Conservation (phyloP, 805 yeast species). For the Myxozyma melibiosi region DNA sequence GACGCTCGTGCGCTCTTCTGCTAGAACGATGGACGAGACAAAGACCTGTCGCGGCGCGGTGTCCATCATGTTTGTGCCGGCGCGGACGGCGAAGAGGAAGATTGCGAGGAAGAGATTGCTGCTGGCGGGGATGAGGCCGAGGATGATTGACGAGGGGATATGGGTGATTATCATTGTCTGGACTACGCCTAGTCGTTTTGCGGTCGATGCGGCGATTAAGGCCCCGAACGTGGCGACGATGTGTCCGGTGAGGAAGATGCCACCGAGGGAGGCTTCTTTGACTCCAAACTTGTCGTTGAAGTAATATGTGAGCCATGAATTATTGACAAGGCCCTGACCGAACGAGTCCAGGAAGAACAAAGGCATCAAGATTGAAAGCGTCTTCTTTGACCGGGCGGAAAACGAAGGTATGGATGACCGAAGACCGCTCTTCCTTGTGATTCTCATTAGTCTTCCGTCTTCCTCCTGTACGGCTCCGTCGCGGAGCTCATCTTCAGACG, state of each 20-base stretch:
- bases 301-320: constrained; percentile 86
- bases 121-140: constrained; percentile 55
- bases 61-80: constrained; percentile 76
- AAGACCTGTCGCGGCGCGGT: constrained; percentile 86
- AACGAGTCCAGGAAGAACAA: constrained; percentile 79
- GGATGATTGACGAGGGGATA: constrained; percentile 71
- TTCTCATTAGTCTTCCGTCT: too few species aligned
- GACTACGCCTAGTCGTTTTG: constrained; percentile 72
- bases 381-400: constrained; percentile 18
- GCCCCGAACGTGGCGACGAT: constrained; percentile 66
- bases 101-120: constrained; percentile 51
- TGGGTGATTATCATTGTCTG: constrained; percentile 73
- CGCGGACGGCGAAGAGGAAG: constrained; percentile 55
- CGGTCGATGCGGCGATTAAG: constrained; percentile 70
- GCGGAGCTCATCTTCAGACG: constrained; percentile 5
- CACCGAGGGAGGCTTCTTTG: constrained; percentile 62
- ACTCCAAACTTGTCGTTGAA: constrained; percentile 61
- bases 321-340: constrained; percentile 69
- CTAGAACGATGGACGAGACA: constrained; percentile 64
- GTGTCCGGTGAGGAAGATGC: constrained; percentile 65
- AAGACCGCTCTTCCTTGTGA: neutral
- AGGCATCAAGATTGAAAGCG: constrained; percentile 37
- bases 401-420: constrained; percentile 7
- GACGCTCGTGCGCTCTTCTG: constrained; percentile 66
- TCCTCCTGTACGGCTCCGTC: constrained; percentile 10